Conservation (phyloP, 164 flowering plant genomes). For the Vitis labrusca region DNA sequence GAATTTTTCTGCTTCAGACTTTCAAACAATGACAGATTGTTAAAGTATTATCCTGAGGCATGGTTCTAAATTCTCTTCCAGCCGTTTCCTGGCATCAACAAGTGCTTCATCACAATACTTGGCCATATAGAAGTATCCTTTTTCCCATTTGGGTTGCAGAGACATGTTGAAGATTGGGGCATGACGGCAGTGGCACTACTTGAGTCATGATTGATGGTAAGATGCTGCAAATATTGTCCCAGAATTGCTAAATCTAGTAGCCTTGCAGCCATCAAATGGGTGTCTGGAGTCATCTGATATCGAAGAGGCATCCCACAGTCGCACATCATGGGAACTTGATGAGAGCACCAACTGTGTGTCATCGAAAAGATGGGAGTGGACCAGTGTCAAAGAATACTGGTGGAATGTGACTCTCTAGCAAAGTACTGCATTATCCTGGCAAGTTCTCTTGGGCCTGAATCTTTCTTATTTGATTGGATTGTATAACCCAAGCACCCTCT, state of each 20-base stretch:
- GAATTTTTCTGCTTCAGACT: no score
- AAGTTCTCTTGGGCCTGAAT: constrained; percentile 92
- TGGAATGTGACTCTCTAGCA: constrained; percentile 76
- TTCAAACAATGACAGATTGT: constrained; percentile 20
- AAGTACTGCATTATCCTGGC: constrained; percentile 73
- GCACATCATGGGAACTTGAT: constrained; percentile 75
- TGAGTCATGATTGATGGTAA: no score
- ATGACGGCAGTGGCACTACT: no score
- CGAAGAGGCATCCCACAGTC: constrained; percentile 83
- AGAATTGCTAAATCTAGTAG: constrained; percentile 80
- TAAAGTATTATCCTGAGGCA: constrained; percentile 36
- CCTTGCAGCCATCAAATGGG: constrained; percentile 80
- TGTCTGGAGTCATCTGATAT: constrained; percentile 68
- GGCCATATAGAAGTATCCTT: constrained; percentile 89
- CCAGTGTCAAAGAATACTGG: constrained; percentile 64
- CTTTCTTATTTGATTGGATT: constrained; percentile 16
- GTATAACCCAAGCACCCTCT: no score
- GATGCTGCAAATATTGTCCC: constrained; percentile 70
- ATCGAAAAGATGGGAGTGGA: constrained; percentile 60
- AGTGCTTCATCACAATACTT: constrained; percentile 93
- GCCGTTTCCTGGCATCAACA: constrained; percentile 94
- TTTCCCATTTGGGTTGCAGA: constrained; percentile 95
- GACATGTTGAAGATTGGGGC: no score
- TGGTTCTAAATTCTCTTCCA: constrained; percentile 65
- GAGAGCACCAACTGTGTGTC: constrained; percentile 73